phyloP scores from a whole-genome alignment of 139 green algal genomes.

The Astrephomene gubernaculifera region DNA sequence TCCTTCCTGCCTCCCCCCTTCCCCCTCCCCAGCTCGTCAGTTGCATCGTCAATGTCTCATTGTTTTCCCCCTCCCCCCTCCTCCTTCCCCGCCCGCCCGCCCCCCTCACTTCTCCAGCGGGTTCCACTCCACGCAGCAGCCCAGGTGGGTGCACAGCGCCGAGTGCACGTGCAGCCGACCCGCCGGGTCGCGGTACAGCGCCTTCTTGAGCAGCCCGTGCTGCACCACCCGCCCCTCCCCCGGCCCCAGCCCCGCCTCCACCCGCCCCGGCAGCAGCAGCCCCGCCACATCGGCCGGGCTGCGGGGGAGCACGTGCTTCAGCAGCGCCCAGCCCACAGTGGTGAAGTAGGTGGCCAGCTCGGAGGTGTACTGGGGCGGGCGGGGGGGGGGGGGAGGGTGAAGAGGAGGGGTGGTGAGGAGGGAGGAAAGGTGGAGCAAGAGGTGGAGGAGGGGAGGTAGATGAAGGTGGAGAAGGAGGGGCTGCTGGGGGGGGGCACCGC shows the following conservation, averaged over 20 bases:
- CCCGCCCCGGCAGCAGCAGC: constrained; percentile 8
- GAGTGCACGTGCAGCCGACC: constrained; percentile 25
- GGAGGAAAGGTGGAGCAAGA: neutral
- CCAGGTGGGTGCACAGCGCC: constrained; percentile 49
- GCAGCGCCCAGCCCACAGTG: constrained; percentile 21
- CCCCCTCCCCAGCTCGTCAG: neutral
- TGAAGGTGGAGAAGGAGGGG: neutral
- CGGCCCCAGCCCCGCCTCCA: constrained; percentile 22
- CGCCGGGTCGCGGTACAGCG: constrained; percentile 35
- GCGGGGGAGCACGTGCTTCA: constrained; percentile 42
- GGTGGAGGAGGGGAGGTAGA: neutral
- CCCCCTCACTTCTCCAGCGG: constrained; percentile 30
- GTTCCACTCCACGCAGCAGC: constrained; percentile 51
- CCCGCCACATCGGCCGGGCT: constrained; percentile 34
- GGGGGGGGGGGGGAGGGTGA: neutral
- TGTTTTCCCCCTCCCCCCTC: no score
- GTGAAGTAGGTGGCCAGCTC: constrained; percentile 45
- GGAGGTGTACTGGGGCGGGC: constrained; percentile 20
- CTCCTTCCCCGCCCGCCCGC: neutral
- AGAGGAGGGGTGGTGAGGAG: neutral
- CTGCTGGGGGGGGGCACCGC: neutral
- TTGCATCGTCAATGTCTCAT: no score
- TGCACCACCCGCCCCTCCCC: constrained; percentile 46
- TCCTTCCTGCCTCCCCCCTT: neutral
- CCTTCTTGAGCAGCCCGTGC: constrained; percentile 39